Conservation (phyloP, 2,329 filamentous ascomycete genomes). For the Colletotrichum falcatum region DNA sequence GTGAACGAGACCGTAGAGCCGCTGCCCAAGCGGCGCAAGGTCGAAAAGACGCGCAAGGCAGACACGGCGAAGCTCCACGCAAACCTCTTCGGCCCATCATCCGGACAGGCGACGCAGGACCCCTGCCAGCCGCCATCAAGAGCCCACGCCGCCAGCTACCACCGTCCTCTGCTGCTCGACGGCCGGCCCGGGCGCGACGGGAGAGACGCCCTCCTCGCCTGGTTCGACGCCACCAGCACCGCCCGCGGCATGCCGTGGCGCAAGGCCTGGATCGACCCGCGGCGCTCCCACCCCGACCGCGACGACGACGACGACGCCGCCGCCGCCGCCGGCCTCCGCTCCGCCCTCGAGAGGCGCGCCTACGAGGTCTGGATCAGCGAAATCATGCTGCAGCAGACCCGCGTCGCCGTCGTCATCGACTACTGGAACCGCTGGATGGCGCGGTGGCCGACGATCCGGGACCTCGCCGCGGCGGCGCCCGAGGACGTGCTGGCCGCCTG, state of each 20-base stretch:
- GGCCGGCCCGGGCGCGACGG: conserved; percentile 46
- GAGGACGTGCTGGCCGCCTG: conserved; percentile 70
- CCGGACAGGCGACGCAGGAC: neutral
- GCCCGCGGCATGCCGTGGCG: conserved; percentile 70
- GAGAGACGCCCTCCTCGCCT: conserved; percentile 57
- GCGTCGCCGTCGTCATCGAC: conserved; percentile 70
- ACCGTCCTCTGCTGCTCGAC: conserved; percentile 62
- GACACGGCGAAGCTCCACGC: conserved; percentile 16
- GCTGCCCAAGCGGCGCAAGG: conserved; percentile 26
- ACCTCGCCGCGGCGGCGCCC: conserved; percentile 63
- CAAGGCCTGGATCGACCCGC: conserved; percentile 66
- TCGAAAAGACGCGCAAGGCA: conserved; percentile 27
- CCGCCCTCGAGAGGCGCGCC: conserved; percentile 64
- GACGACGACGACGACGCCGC: no score
- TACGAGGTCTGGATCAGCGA: conserved; percentile 77
- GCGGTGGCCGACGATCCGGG: conserved; percentile 69
- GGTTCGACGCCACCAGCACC: conserved; percentile 63
- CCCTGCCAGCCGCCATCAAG: conserved; percentile 32
- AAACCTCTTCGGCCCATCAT: conserved; percentile 10
- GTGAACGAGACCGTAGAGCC: conserved; percentile 23
- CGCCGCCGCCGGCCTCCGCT: conserved; percentile 50
- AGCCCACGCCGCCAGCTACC: conserved; percentile 58
- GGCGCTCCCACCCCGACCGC: conserved; percentile 37
- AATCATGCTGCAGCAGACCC: conserved; percentile 76
- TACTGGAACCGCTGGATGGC: conserved; percentile 74